Conservation (phyloP, 306 rosid genomes). For the Quillaja saponaria region DNA sequence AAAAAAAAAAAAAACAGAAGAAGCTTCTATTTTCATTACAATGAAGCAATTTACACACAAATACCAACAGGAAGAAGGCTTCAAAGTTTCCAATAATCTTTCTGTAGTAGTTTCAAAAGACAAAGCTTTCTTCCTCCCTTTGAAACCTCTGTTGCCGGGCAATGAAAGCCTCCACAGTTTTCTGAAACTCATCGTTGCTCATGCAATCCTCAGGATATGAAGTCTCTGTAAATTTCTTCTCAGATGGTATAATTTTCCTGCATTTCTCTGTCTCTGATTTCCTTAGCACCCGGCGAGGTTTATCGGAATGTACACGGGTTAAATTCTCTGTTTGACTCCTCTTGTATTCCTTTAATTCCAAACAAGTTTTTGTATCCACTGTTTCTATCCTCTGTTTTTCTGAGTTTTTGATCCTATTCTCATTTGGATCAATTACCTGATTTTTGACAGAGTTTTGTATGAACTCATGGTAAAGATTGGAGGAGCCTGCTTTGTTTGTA, state of each 20-base stretch:
- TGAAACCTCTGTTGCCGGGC: constrained; percentile 69
- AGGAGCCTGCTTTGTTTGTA: constrained; percentile 20
- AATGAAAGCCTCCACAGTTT: constrained; percentile 77
- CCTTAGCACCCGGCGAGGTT: constrained; percentile 25
- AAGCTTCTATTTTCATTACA: constrained; percentile 4
- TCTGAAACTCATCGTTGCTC: constrained; percentile 82
- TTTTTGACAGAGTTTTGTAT: constrained; percentile 39
- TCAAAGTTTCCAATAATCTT: background rate
- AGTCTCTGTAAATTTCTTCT: constrained; percentile 8
- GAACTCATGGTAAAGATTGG: constrained; percentile 57
- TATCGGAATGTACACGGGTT: constrained; percentile 27
- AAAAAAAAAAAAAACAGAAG: background rate
- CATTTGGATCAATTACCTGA: constrained; percentile 13
- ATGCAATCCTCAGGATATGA: constrained; percentile 54
- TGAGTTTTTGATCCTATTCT: background rate
- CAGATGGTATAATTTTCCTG: constrained; percentile 14
- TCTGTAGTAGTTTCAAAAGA: background rate
- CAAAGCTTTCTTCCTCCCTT: constrained; percentile 50
- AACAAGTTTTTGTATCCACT: constrained; percentile 1
- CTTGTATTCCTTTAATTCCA: constrained; percentile 35
- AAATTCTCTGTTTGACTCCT: constrained; percentile 54
- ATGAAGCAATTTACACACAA: constrained; percentile 9
- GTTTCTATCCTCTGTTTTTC: constrained; percentile 14
- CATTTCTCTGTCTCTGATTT: constrained; percentile 60
- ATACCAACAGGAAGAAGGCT: background rate